Base-by-base conservation (phyloP, 1,139 yeast species). In the Diutina pseudorugosa region DNA sequence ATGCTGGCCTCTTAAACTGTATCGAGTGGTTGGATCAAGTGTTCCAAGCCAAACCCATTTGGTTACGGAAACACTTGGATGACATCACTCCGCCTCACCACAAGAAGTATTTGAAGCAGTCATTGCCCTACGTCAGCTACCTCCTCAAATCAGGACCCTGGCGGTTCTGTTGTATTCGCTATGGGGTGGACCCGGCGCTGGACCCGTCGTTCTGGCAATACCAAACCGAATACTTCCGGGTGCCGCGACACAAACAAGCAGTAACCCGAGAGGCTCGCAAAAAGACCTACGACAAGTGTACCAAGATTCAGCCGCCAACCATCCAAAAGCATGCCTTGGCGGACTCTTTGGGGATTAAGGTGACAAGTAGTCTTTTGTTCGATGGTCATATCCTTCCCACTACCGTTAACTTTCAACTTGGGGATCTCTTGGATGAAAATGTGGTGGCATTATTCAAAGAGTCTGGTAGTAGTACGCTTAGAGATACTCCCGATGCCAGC, bases 141-240 rank as follows among this genome's bases (percentile, higher is more conserved):
- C 76, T 87, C 44, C 86, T 83, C 64, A 80, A 85, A 40, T 85
- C 85, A 62, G 98, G 99, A 0, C 98, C 98, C 0, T 93, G 96
- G 96, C 76, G 98, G 61, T 89, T 89, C 57, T 80, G 95, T n/a
- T 88, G 85, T 63, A 81, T 89, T 49, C 78, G 72, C 59, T 81
- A 82, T 59, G 98, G 97, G 0, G 72, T 83, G 41, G 88, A 93
- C 64, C 98, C 98, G 0, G 71, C 79, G 50, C 59, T 67, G 1
- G 79, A 82, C 52, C 61, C 69, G 1, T 68, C 76, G 6, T 83
- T 70, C 62, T 84, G 89, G 60, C 67, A 67, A 40, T 89, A 82
- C 63, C 99, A 93, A 67, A 84, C 89, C 40, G 97, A 93, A 64
- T 84, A 86, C 55, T 93, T 90, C 67, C 76, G 93, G 52, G 75